Evolutionary conservation across 495 filamentous ascomycete species (phyloP).

Genomic region (Aspergillus biplanus): DNA sequence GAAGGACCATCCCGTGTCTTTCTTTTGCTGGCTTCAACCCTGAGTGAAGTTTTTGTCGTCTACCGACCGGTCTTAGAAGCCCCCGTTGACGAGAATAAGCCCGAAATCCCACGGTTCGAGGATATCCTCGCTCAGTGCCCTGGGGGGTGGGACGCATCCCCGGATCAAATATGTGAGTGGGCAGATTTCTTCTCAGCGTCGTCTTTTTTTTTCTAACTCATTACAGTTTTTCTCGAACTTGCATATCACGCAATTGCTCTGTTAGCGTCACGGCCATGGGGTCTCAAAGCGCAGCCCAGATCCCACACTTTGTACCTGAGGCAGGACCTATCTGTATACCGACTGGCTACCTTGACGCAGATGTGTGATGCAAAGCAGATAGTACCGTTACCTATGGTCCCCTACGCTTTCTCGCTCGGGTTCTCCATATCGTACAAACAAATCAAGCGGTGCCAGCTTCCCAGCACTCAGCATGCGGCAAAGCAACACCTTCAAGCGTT

Average conservation of each 20-base stretch:
- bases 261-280: constrained; percentile 26
- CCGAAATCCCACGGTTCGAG: constrained; percentile 62
- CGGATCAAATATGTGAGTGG: constrained; percentile 21
- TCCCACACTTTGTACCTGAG: constrained; percentile 22
- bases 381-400: constrained; percentile 25
- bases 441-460: constrained; percentile 21
- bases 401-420: constrained; percentile 29
- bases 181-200: neutral
- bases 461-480: constrained; percentile 19
- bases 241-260: constrained; percentile 28
- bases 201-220: constrained; percentile 9
- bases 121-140: constrained; percentile 42
- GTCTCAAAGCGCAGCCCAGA: constrained; percentile 24
- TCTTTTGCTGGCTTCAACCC: constrained; percentile 47
- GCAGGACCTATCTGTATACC: constrained; percentile 26
- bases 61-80: constrained; percentile 54
- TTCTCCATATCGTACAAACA: constrained; percentile 34
- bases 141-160: constrained; percentile 17
- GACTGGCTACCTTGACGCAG: constrained; percentile 22
- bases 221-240: constrained; percentile 25
- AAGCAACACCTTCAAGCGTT: constrained; percentile 22
- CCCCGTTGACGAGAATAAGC: constrained; percentile 36
- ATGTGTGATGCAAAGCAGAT: constrained; percentile 19
- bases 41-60: constrained; percentile 62
- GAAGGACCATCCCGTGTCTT: constrained; percentile 42